Base-by-base conservation (phyloP, 345 rosid species). In the Limnanthes douglasii region DNA sequence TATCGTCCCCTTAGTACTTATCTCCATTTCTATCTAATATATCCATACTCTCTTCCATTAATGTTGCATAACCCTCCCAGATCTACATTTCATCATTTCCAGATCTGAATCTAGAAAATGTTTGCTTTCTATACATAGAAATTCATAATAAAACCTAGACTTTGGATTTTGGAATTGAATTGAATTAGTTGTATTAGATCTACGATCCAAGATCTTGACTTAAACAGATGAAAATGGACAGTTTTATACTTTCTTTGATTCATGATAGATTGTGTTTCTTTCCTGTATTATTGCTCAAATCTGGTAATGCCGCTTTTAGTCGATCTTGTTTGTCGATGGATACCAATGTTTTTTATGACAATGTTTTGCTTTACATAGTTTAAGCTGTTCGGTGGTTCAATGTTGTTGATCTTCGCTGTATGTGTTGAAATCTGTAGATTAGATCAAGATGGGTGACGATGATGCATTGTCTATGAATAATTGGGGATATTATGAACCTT, bases 401-500 rank as follows among this genome's bases (percentile, higher is more conserved):
- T 13, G 5, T 2, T 13, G 8, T 37, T 11, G 16, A 3, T 1
- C 5, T 21, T 22, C 14, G 11, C 15, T 15, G 6, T 13, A 31
- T 39, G 8, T 38, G 29, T 36, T 50, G 9, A n/a, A 34, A 28
- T 42, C 43, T 62, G 50, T 41, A 68, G 77, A 29, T 54, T 30
- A 43, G 55, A 39, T 53, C 45, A 45, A n/a, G n/a, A 73, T 77
- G 96, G 92, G 69, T 23, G 73, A 66, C 3, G 86, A 75, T 50
- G 81, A 81, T 59, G 65, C 72, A 0, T 34, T 70, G 71, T 67
- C 62, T 55, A 75, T 78, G 60, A 67, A 76, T n/a, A 72, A 72
- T 43, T 78, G 94, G 92, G 94, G 94, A 26, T 86, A 68, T 48
- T 81, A 78, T 65, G 93, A 81, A 37, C 73, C 75, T 2, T 70